phyloP scores from a whole-genome alignment of 148 eudicot genomes.

The Salicornia ramosissima region DNA sequence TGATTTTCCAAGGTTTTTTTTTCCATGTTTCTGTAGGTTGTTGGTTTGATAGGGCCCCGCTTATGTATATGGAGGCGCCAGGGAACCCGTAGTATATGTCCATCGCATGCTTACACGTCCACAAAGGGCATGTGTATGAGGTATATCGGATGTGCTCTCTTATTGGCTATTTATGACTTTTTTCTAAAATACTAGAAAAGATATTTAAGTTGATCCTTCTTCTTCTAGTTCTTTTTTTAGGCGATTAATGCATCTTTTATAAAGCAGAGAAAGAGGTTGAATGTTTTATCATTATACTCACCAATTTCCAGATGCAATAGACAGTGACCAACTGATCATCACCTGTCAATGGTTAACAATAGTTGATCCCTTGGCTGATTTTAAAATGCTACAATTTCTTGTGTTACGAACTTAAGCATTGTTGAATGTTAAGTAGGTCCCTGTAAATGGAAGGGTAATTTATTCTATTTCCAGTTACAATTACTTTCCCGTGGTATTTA shows the following conservation, averaged over 20 bases:
- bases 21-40: constrained; percentile 42
- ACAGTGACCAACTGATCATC: neutral
- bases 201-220: neutral
- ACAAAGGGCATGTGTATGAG: constrained; percentile 70
- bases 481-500: neutral
- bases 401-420: no score
- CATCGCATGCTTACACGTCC: constrained; percentile 62
- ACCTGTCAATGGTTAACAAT: neutral
- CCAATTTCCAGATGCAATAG: neutral
- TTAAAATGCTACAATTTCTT: neutral
- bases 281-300: neutral
- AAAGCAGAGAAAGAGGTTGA: neutral
- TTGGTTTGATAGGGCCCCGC: constrained; percentile 78
- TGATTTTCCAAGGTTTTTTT: no score
- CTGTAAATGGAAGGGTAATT: no score
- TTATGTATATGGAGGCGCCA: constrained; percentile 71
- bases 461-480: no score
- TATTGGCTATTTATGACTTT: neutral
- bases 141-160: constrained; percentile 27
- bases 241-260: neutral
- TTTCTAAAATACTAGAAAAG: neutral
- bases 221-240: neutral
- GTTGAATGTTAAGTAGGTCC: no score
- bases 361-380: neutral
- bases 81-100: constrained; percentile 53